These are phyloP conservation scores for Tricholoma terreum DNA, from an alignment of 768 basidiomycete species.

Conservation along the genomic window DNA sequence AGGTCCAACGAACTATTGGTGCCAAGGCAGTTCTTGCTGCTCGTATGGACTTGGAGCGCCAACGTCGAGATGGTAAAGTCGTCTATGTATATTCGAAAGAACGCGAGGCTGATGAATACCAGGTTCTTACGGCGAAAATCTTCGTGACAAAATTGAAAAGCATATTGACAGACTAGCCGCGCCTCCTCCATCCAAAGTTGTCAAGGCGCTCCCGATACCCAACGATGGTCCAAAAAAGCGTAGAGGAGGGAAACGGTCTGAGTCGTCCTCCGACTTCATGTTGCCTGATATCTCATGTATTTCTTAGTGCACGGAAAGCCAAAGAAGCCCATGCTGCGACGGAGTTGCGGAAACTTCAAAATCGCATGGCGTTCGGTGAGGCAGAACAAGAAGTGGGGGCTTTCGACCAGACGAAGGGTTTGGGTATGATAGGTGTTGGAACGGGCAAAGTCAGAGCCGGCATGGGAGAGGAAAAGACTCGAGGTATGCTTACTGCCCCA, in stretches of 20 bases:
- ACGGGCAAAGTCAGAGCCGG: constrained; percentile 90
- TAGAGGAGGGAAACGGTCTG: constrained; percentile 89
- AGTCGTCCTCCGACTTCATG: constrained; percentile 5
- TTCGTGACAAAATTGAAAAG: constrained; percentile 88
- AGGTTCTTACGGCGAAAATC: constrained; percentile 78
- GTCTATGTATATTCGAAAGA: not conserved
- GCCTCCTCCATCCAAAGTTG: constrained; percentile 90
- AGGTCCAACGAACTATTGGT: constrained; percentile 89
- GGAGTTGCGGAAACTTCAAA: constrained; percentile 94
- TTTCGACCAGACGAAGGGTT: constrained; percentile 95
- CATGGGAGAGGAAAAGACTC: constrained; percentile 84
- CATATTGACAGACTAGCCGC: constrained; percentile 89
- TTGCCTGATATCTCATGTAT: not conserved
- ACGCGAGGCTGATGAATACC: not conserved
- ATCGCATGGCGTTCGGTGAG: constrained; percentile 94
- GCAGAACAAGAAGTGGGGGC: constrained; percentile 95
- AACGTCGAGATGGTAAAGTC: constrained; percentile 71
- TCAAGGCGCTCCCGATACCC: constrained; percentile 91
- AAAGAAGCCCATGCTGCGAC: constrained; percentile 98
- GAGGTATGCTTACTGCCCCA: constrained; percentile 52
- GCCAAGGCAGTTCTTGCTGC: constrained; percentile 90
- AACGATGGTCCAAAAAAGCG: constrained; percentile 96
- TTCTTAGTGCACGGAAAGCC: constrained; percentile 84
- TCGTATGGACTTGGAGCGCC: constrained; percentile 90
- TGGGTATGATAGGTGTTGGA: constrained; percentile 92